phyloP scores from a whole-genome alignment of 768 basidiomycete species.

The Heimioporus sp. region DNA sequence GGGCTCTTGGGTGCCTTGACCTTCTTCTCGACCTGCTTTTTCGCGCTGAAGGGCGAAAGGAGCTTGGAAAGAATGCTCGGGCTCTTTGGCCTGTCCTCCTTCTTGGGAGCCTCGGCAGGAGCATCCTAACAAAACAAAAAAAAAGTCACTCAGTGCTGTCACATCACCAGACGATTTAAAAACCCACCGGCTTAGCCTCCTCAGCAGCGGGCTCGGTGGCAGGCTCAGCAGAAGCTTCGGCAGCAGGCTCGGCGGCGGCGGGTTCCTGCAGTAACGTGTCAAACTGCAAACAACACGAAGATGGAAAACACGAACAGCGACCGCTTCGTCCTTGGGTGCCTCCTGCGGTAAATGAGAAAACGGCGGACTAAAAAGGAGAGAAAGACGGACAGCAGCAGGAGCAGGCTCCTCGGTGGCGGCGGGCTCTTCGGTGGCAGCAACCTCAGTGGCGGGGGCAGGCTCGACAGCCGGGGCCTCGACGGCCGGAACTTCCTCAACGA shows the following conservation, averaged over 20 bases:
- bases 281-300: neutral
- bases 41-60: slow-evolving; percentile 71
- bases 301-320: slow-evolving; percentile 28
- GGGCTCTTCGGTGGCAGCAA: slow-evolving; percentile 22
- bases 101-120: slow-evolving; percentile 54
- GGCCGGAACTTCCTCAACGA: slow-evolving; percentile 55
- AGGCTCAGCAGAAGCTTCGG: slow-evolving; percentile 30
- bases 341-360: slow-evolving; percentile 27
- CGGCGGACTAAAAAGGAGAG: neutral
- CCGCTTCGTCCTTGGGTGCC: slow-evolving; percentile 41
- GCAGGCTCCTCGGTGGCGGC: slow-evolving; percentile 30
- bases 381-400: slow-evolving; percentile 34
- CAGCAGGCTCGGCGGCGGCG: slow-evolving; percentile 24
- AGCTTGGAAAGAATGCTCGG: slow-evolving; percentile 74
- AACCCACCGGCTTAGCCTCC: slow-evolving; percentile 42
- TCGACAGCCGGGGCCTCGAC: slow-evolving; percentile 38
- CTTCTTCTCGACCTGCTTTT: slow-evolving; percentile 54
- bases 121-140: slow-evolving; percentile 27
- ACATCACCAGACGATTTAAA: slow-evolving; percentile 12
- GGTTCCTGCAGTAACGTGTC: slow-evolving; percentile 33
- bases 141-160: slow-evolving; percentile 26
- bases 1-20: slow-evolving; percentile 68
- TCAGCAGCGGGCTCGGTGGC: slow-evolving; percentile 38
- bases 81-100: slow-evolving; percentile 81
- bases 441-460: slow-evolving; percentile 30